phyloP scores from a whole-genome alignment of 202 grass and related monocot genomes.

The Panicum virgatum region DNA sequence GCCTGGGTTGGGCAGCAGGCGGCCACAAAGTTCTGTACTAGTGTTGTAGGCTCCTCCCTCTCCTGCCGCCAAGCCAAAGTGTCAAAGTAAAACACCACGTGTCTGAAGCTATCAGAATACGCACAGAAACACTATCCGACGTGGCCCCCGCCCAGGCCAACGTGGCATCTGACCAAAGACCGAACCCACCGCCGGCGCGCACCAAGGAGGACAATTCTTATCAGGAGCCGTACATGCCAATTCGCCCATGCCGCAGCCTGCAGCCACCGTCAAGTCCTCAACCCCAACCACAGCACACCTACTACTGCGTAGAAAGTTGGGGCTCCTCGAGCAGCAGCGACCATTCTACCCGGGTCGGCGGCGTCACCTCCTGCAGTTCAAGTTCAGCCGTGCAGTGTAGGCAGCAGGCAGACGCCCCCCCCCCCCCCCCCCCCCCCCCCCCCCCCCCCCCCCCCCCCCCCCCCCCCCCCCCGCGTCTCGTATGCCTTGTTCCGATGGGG shows the following conservation, averaged over 20 bases:
- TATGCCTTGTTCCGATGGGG: too few species aligned
- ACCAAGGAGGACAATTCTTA: not conserved
- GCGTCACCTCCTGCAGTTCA: not conserved
- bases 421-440: too few species aligned
- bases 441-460: too few species aligned
- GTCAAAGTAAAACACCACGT: constrained; percentile 5
- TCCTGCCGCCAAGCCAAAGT: not conserved
- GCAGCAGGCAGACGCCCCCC: too few species aligned
- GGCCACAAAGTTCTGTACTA: not conserved
- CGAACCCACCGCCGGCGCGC: not conserved
- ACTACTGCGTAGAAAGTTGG: not conserved
- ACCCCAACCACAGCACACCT: not conserved
- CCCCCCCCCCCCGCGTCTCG: too few species aligned
- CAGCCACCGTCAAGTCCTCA: too few species aligned
- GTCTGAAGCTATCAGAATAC: not conserved
- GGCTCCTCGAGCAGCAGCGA: not conserved
- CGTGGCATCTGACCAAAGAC: not conserved
- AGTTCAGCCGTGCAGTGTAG: not conserved
- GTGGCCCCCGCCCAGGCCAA: not conserved
- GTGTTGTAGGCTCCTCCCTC: not conserved
- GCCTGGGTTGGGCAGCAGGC: too few species aligned
- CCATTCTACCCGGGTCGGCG: not conserved
- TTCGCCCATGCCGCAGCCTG: not conserved
- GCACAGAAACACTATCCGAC: not conserved
- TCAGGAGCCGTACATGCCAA: not conserved